These are phyloP conservation scores for Fusarium sp. DNA, from an alignment of 2,329 filamentous ascomycete genomes.

Conservation along the genomic window DNA sequence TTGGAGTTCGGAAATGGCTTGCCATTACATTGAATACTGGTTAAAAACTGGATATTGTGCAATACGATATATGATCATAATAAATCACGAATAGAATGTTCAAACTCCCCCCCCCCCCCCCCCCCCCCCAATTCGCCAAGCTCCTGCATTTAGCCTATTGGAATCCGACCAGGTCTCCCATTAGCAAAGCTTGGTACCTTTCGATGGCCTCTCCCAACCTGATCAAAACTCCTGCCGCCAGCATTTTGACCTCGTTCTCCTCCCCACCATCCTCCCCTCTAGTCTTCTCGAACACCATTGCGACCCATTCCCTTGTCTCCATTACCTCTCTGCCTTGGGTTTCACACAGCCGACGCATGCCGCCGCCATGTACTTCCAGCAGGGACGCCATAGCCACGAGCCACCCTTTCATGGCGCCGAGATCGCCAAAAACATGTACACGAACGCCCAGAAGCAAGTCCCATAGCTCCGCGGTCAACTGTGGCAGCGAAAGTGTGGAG, in stretches of 20 bases:
- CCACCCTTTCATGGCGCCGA: constrained; percentile 75
- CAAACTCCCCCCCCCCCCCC: background rate
- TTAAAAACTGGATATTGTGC: background rate
- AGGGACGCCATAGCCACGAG: constrained; percentile 83
- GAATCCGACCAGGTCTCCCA: constrained; percentile 72
- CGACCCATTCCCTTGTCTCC: constrained; percentile 89
- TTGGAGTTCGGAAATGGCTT: background rate
- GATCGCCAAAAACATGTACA: constrained; percentile 67
- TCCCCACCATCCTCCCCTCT: constrained; percentile 66
- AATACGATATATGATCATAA: constrained; percentile 15
- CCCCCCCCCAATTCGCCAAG: background rate
- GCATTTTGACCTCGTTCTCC: constrained; percentile 81
- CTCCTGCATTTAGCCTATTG: background rate
- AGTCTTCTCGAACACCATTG: constrained; percentile 74
- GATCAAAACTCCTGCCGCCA: constrained; percentile 81
- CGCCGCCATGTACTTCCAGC: constrained; percentile 81
- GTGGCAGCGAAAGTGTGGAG: constrained; percentile 76
- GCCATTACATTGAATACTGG: background rate
- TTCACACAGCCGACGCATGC: constrained; percentile 76
- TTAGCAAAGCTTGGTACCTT: constrained; percentile 78
- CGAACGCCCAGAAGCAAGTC: constrained; percentile 79
- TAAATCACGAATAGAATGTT: constrained; percentile 29
- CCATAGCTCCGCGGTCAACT: constrained; percentile 87
- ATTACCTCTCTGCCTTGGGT: constrained; percentile 80
- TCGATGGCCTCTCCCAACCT: constrained; percentile 84